phyloP scores from a whole-genome alignment of 768 basidiomycete species.

The Lactifluus echinatus region DNA sequence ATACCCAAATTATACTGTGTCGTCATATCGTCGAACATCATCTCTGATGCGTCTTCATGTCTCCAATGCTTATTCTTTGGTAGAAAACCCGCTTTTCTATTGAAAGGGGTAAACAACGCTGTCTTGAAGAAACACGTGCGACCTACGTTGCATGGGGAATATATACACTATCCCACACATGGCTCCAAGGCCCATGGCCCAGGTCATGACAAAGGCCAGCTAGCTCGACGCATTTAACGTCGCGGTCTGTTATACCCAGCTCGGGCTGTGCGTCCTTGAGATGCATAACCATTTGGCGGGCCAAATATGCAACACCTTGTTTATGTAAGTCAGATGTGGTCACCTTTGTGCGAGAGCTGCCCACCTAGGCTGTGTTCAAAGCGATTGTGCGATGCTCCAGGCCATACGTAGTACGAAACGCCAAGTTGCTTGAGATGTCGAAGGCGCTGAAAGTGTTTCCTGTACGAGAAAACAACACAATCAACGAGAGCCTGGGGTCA shows the following conservation, averaged over 20 bases:
- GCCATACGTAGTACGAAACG: constrained; percentile 66
- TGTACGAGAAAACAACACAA: constrained; percentile 22
- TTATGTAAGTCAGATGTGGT: background rate
- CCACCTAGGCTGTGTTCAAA: constrained; percentile 80
- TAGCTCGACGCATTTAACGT: constrained; percentile 68
- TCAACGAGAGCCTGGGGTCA: background rate
- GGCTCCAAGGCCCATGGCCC: constrained; percentile 81
- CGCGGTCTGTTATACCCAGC: constrained; percentile 58
- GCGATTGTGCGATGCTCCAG: constrained; percentile 68
- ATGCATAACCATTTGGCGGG: constrained; percentile 51
- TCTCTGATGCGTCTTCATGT: constrained; percentile 72
- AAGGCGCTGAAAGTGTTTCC: constrained; percentile 69
- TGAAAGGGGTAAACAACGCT: background rate
- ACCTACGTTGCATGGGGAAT: constrained; percentile 60
- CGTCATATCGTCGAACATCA: constrained; percentile 72
- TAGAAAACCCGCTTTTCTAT: constrained; percentile 2
- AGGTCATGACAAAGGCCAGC: constrained; percentile 82
- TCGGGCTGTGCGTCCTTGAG: constrained; percentile 50
- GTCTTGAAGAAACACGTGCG: background rate
- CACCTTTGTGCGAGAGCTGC: background rate
- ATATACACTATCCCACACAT: constrained; percentile 72
- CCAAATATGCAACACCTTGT: constrained; percentile 73
- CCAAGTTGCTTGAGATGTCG: constrained; percentile 76
- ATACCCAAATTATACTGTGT: constrained; percentile 46
- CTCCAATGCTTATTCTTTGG: constrained; percentile 45